Conservation (phyloP, 495 filamentous ascomycete species). For the Podospora pseudoanserina region DNA sequence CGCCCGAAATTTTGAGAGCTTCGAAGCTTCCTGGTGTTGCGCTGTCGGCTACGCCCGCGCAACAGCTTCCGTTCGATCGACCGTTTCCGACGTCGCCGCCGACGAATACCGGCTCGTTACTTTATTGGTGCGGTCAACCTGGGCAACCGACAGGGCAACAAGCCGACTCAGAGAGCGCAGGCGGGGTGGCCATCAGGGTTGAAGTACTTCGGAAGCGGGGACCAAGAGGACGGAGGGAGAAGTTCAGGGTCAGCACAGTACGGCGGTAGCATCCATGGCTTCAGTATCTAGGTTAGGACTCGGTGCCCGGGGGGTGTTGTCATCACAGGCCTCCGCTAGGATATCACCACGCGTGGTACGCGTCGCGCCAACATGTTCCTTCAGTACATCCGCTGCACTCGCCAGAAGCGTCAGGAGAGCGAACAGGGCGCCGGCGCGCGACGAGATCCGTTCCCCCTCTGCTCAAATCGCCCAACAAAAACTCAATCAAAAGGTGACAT, state of each 20-base stretch:
- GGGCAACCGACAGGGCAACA: background rate
- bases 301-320: conserved; percentile 13
- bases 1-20: background rate
- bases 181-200: background rate
- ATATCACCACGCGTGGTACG: conserved; percentile 1
- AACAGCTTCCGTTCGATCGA: background rate
- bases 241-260: background rate
- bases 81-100: background rate
- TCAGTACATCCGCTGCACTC: conserved; percentile 8
- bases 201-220: background rate
- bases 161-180: background rate
- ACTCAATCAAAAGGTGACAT: background rate
- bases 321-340: conserved; percentile 3
- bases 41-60: background rate
- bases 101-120: background rate
- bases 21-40: background rate
- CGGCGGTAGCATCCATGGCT: background rate
- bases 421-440: background rate
- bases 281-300: conserved; percentile 11
- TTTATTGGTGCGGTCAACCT: background rate
- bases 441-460: background rate
- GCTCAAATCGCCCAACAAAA: background rate
- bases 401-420: background rate
- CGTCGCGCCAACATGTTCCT: background rate
- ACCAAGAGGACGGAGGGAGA: background rate